Conservation (phyloP, 768 basidiomycete genomes). For the Obba rivulosa region DNA sequence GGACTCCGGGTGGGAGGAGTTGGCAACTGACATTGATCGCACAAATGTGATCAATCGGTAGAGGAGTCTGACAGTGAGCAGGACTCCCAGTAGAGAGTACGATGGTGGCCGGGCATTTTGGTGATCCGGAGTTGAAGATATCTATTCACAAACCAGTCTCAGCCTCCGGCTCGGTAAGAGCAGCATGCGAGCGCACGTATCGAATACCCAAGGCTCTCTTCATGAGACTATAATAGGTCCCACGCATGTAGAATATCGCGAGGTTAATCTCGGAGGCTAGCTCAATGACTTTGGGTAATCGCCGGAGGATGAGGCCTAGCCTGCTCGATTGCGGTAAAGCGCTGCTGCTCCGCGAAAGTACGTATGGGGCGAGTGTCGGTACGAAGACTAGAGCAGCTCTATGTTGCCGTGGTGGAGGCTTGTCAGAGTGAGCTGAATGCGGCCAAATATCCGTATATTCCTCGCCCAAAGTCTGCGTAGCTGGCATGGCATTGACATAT, state of each 20-base stretch:
- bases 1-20: slow-evolving; percentile 8
- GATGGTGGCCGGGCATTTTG: slow-evolving; percentile 75
- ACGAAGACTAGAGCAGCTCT: slow-evolving; percentile 59
- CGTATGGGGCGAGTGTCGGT: slow-evolving; percentile 59
- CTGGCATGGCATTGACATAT: slow-evolving; percentile 29
- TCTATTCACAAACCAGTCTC: slow-evolving; percentile 31
- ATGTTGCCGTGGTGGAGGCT: slow-evolving; percentile 39
- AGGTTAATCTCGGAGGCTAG: slow-evolving; percentile 67
- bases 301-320: slow-evolving; percentile 26
- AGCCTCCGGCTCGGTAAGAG: neutral
- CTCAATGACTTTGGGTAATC: slow-evolving; percentile 49
- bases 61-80: slow-evolving; percentile 59
- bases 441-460: slow-evolving; percentile 88
- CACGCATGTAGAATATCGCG: slow-evolving; percentile 73
- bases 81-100: slow-evolving; percentile 78
- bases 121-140: slow-evolving; percentile 68
- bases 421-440: slow-evolving; percentile 39
- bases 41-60: slow-evolving; percentile 53
- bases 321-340: slow-evolving; percentile 28
- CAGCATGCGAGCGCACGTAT: slow-evolving; percentile 43
- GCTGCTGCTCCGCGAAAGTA: slow-evolving; percentile 46
- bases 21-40: slow-evolving; percentile 23
- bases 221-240: slow-evolving; percentile 70
- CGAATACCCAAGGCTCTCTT: slow-evolving; percentile 64
- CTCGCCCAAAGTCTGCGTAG: slow-evolving; percentile 81